Conservation (phyloP, 108 stramenopile genomes). For the Nitzschia sp. region DNA sequence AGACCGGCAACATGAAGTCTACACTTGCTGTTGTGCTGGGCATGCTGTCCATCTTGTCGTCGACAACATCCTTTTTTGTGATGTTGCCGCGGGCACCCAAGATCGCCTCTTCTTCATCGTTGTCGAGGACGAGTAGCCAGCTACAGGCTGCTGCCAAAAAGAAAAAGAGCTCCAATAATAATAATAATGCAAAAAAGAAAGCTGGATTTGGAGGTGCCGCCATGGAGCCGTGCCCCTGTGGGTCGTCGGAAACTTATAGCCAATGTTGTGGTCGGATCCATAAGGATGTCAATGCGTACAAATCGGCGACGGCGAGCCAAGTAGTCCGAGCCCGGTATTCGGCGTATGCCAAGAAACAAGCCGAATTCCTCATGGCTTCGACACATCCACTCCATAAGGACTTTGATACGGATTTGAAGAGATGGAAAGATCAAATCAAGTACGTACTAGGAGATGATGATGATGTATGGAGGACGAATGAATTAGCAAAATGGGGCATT, state of each 20-base stretch:
- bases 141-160: slow-evolving; percentile 23
- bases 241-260: slow-evolving; percentile 47
- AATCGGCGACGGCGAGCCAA: slow-evolving; percentile 52
- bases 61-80: no score
- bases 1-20: no score
- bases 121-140: no score
- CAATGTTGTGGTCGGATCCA: slow-evolving; percentile 68
- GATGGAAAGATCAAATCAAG: slow-evolving; percentile 64
- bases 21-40: no score
- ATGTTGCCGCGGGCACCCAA: no score
- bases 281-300: slow-evolving; percentile 43
- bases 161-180: slow-evolving; percentile 42
- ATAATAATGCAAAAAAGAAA: slow-evolving; percentile 9
- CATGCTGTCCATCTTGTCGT: no score
- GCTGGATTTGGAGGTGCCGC: slow-evolving; percentile 70
- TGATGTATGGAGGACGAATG: not conserved
- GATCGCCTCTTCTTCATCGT: no score
- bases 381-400: slow-evolving; percentile 45
- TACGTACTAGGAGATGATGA: slow-evolving; percentile 7
- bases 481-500: not conserved
- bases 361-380: slow-evolving; percentile 62
- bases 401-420: slow-evolving; percentile 55
- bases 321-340: slow-evolving; percentile 73
- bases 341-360: slow-evolving; percentile 61
- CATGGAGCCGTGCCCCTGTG: slow-evolving; percentile 67